phyloP scores from a whole-genome alignment of 208 protist species.

The Herpetomonas tarakana region DNA sequence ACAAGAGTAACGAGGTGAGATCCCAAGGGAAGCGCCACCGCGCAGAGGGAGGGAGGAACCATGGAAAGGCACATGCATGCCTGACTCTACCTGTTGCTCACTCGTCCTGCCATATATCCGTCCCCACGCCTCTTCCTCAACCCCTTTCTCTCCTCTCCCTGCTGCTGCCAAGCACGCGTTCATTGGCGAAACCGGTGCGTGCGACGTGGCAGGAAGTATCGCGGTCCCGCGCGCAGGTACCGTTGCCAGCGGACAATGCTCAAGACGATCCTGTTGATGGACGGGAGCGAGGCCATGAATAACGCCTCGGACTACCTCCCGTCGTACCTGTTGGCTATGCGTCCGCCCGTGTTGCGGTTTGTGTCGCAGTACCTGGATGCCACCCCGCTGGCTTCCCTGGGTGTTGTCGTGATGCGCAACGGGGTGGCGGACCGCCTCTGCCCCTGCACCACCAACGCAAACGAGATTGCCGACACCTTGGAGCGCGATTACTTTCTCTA shows the following conservation, averaged over 20 bases:
- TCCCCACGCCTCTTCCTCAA: too few relatives aligned
- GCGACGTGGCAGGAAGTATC: too few relatives aligned
- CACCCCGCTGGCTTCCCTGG: constrained; percentile 69
- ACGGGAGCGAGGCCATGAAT: constrained; percentile 86
- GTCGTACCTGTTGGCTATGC: constrained; percentile 71
- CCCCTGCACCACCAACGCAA: constrained; percentile 63
- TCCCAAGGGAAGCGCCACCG: too few relatives aligned
- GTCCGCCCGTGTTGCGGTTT: constrained; percentile 50
- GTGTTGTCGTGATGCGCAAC: constrained; percentile 81
- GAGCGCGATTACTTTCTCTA: constrained; percentile 79
- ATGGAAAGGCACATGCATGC: too few relatives aligned
- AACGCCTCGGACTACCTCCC: constrained; percentile 79
- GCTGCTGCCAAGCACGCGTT: too few relatives aligned
- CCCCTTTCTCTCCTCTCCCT: too few relatives aligned
- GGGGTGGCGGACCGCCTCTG: constrained; percentile 52
- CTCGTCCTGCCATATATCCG: too few relatives aligned
- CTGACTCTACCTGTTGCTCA: too few relatives aligned
- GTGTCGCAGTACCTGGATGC: constrained; percentile 59
- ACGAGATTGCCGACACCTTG: constrained; percentile 55
- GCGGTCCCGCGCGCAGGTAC: too few relatives aligned
- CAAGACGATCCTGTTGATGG: constrained; percentile 74
- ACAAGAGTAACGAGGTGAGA: too few relatives aligned
- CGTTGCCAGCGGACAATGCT: constrained; percentile 49
- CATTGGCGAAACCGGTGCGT: too few relatives aligned
- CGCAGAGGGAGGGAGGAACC: too few relatives aligned